Base-by-base conservation (phyloP, 352 stramenopile species). In the Globisporangium okanoganense region DNA sequence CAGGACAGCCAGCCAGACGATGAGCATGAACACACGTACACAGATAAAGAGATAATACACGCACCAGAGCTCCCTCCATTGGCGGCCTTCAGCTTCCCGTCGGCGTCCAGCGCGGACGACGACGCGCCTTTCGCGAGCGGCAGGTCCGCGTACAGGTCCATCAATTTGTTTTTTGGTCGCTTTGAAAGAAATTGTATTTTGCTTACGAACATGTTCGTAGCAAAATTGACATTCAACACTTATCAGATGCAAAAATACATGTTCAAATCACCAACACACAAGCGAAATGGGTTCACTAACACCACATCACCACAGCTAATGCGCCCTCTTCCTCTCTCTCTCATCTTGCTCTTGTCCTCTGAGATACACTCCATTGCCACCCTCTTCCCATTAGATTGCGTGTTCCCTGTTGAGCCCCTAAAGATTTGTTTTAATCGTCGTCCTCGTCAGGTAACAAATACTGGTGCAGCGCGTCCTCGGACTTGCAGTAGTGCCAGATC, bases 401-500 rank as follows among this genome's bases (percentile, higher is more conserved):
- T 16, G 3, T 33, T 61, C 14, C 14, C 27, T 62, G 14, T 20
- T n/a, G n/a, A n/a, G n/a, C 24, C 16, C 56, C 8, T 54, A 41
- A 45, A 31, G 2, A 18, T 29, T 25, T 44, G 3, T 38, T 9
- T 45, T 16, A 75, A 24, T 77, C 70, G 43, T 93, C 83, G 50
- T 94, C 82, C 22, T 83, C 73, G 57, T 92, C 84, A 3, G 82
- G 78, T 8, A 91, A 68, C 62, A 94, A 58, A 54, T 92, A 94
- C 53, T 90, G 78, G 67, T 86, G 74, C 68, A 94, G 78, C 49
- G 75, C 78, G 49, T 90, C 78, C 61, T 94, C 82, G 1, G 77
- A 77, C 63, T 91, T 88, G 79, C 84, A 92, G 64, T 88, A 95
- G 69, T 95, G 86, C 75, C 82, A 95, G 29, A 94, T 44, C 48